phyloP scores from a whole-genome alignment of 2,329 filamentous ascomycete species.

The Fusarium sterilihyphosum region DNA sequence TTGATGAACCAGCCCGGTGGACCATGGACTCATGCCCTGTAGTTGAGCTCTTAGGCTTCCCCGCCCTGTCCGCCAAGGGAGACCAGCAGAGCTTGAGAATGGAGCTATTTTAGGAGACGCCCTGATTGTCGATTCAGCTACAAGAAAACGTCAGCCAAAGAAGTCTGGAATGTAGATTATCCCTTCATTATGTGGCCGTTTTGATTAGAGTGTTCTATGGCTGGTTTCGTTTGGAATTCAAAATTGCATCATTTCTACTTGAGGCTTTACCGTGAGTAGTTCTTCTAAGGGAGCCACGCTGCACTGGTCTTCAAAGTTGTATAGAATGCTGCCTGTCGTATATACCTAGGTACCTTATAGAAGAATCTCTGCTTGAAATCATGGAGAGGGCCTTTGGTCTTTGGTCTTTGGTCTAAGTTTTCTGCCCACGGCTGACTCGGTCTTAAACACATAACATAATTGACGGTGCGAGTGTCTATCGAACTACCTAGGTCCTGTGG shows the following conservation, averaged over 20 bases:
- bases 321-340: not conserved
- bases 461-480: not conserved
- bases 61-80: conserved; percentile 8
- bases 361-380: not conserved
- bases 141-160: conserved; percentile 26
- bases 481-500: not conserved
- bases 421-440: not conserved
- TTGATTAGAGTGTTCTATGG: conserved; percentile 12
- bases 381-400: not conserved
- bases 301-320: not conserved
- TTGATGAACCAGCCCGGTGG: not conserved
- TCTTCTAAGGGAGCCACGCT: conserved; percentile 6
- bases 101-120: conserved; percentile 31
- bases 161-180: conserved; percentile 33
- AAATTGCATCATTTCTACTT: conserved; percentile 13
- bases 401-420: not conserved
- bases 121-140: conserved; percentile 4
- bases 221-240: conserved; percentile 23
- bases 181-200: conserved; percentile 20
- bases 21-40: not conserved
- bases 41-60: not conserved
- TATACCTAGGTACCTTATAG: not conserved
- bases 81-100: conserved; percentile 13
- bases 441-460: not conserved
- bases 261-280: conserved; percentile 11